Conservation (phyloP, 2,329 filamentous ascomycete genomes). For the Bipolaris sorokiniana region DNA sequence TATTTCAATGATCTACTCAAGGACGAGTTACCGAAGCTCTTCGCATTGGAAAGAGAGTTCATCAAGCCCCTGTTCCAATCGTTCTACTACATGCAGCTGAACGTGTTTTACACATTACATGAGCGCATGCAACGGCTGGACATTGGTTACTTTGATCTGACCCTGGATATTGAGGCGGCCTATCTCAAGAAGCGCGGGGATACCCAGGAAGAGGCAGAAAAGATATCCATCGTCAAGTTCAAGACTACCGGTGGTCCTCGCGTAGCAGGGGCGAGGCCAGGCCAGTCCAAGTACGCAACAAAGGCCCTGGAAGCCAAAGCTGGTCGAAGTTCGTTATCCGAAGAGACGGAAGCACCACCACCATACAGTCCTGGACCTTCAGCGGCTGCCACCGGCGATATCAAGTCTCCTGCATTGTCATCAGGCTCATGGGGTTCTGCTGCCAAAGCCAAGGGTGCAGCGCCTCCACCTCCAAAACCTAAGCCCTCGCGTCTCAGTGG, state of each 20-base stretch:
- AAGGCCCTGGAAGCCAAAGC: conserved; percentile 49
- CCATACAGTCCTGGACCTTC: conserved; percentile 48
- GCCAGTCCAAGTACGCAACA: conserved; percentile 47
- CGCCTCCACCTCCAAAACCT: conserved; percentile 58
- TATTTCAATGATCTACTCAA: conserved; percentile 98
- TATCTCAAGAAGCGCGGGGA: conserved; percentile 89
- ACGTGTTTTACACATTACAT: conserved; percentile 98
- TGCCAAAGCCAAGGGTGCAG: conserved; percentile 57
- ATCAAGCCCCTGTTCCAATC: conserved; percentile 97
- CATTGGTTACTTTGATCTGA: conserved; percentile 96
- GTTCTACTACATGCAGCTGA: conserved; percentile 99
- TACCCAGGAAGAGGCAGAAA: conserved; percentile 83
- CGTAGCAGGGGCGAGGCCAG: conserved; percentile 41
- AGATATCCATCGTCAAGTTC: conserved; percentile 84
- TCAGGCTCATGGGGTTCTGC: conserved; percentile 51
- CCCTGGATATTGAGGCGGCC: conserved; percentile 86
- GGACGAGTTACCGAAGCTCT: conserved; percentile 91
- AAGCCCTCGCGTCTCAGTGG: conserved; percentile 76
- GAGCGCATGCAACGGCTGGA: conserved; percentile 97
- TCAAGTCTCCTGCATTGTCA: conserved; percentile 41
- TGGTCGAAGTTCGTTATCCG: conserved; percentile 39
- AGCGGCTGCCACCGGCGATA: conserved; percentile 21
- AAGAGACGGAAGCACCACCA: conserved; percentile 46
- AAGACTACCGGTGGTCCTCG: conserved; percentile 75
- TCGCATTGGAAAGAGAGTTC: conserved; percentile 87